phyloP scores from a whole-genome alignment of 257 asterid genomes.

The Avicennia marina region DNA sequence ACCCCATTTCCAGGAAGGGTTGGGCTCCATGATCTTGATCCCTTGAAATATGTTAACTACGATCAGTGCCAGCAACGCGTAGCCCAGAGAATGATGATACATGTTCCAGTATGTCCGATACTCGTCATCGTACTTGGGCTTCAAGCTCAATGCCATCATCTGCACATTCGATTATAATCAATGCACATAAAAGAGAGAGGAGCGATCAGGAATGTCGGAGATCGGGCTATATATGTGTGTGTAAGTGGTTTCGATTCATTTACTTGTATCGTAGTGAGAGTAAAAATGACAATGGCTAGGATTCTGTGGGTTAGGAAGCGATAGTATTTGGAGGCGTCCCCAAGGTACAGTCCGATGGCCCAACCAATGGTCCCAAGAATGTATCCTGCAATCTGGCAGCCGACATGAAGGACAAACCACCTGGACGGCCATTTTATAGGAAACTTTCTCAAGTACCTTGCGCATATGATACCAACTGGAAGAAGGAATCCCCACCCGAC shows the following conservation, averaged over 20 bases:
- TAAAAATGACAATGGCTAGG: constrained; percentile 33
- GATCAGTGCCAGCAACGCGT: constrained; percentile 29
- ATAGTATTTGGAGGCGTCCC: constrained; percentile 28
- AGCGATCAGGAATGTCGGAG: no score
- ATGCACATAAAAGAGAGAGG: not conserved
- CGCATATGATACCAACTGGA: constrained; percentile 49
- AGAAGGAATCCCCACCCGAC: constrained; percentile 57
- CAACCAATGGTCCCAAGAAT: constrained; percentile 38
- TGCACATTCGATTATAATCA: constrained; percentile 11
- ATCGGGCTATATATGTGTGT: no score
- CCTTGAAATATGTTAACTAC: constrained; percentile 42
- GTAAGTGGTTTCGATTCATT: not conserved
- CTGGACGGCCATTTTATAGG: not conserved
- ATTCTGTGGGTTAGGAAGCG: constrained; percentile 30
- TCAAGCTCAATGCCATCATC: constrained; percentile 44
- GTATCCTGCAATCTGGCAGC: constrained; percentile 43
- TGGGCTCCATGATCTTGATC: constrained; percentile 29
- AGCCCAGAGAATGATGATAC: constrained; percentile 57
- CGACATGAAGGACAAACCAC: constrained; percentile 33
- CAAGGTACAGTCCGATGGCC: constrained; percentile 50
- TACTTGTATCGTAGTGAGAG: constrained; percentile 53
- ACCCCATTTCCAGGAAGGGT: constrained; percentile 35
- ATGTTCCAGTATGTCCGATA: constrained; percentile 45
- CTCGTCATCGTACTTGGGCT: constrained; percentile 21
- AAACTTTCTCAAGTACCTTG: constrained; percentile 36